phyloP scores from a whole-genome alignment of 1,284 basidiomycete genomes.

The Cryptococcus sp. region DNA sequence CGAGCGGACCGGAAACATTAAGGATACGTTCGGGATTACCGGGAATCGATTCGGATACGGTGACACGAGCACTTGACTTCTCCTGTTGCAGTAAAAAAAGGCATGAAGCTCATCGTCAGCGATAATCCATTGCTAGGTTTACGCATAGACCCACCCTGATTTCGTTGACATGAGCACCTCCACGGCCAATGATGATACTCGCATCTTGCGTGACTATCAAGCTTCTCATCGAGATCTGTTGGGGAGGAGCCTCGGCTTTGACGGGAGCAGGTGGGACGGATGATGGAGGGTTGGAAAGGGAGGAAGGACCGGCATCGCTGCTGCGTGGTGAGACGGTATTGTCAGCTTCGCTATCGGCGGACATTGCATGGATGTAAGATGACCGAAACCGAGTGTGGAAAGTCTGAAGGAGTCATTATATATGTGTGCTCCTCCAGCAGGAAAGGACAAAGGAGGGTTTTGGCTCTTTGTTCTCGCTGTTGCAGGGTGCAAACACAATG shows the following conservation, averaged over 20 bases:
- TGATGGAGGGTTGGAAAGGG: conserved; percentile 29
- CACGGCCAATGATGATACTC: conserved; percentile 98
- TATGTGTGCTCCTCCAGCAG: too few relatives aligned
- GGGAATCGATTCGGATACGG: conserved; percentile 93
- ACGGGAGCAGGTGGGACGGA: conserved; percentile 40
- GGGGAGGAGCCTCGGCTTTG: conserved; percentile 41
- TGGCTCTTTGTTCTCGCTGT: too few relatives aligned
- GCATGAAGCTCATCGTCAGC: neutral
- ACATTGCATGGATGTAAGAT: too few relatives aligned
- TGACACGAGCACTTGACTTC: conserved; percentile 91
- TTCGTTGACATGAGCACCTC: conserved; percentile 95
- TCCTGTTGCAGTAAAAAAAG: conserved; percentile 55
- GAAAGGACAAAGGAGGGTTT: too few relatives aligned
- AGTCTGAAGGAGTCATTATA: too few relatives aligned
- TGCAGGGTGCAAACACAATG: too few relatives aligned
- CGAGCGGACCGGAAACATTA: conserved; percentile 94
- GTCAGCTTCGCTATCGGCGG: neutral
- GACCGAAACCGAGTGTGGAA: too few relatives aligned
- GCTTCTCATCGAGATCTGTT: conserved; percentile 83
- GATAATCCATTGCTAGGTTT: neutral
- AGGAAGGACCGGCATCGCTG: conserved; percentile 35
- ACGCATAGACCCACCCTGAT: conserved; percentile 62
- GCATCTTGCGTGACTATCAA: conserved; percentile 99
- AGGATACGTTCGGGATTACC: conserved; percentile 98
- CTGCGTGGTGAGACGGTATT: conserved; percentile 5